Evolutionary conservation across 2,329 filamentous ascomycete genomes (phyloP), one percentile per base, ranked within the genome.

Genomic region (Exserohilum rostratum): DNA sequence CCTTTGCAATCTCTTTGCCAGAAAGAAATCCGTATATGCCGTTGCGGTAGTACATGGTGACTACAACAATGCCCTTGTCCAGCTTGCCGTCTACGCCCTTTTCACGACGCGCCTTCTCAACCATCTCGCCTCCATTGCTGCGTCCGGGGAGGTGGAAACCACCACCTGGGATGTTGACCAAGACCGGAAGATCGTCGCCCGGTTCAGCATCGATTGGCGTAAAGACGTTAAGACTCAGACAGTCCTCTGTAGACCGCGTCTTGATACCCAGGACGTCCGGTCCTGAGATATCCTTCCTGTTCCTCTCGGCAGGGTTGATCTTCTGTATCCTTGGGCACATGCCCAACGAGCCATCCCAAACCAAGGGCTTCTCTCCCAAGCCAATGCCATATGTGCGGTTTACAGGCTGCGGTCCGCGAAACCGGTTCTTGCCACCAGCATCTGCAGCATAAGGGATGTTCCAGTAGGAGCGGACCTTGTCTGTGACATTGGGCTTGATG

Each of bases 91-190:
- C 46, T 15, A 53, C 55, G 10, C 66, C 66, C 40, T 64, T 69
- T 40, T 67, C 67, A 20, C 58, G 57, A 15, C 69, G 58, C 30
- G 64, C 64, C 59, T 72, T 72, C 48, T 66, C 66, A 25, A 70
- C 68, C 62, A 71, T 66, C 39, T 69, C 69, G 5, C 62, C 65
- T 27, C 69, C 68, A 44, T 69, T 72, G 39, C 67, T 64, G 29
- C 70, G 61, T 6, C 70, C 70, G 13, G 70, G 70, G 3, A 71
- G 50, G 46, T 78, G 76, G 65, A 78, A 78, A 0, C 77, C 77
- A 37, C 76, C 78, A 5, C 78, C 78, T 18, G 79, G 79, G 64
- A 80, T 80, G 56, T 79, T 80, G 1, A 81, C 74, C 17, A 77
- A 62, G 0, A 79, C 76, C 27, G 75, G 64, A 11, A 72, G 46